These are phyloP conservation scores for Kokia cookei DNA, from an alignment of 441 rosid species.

Conservation along the genomic window DNA sequence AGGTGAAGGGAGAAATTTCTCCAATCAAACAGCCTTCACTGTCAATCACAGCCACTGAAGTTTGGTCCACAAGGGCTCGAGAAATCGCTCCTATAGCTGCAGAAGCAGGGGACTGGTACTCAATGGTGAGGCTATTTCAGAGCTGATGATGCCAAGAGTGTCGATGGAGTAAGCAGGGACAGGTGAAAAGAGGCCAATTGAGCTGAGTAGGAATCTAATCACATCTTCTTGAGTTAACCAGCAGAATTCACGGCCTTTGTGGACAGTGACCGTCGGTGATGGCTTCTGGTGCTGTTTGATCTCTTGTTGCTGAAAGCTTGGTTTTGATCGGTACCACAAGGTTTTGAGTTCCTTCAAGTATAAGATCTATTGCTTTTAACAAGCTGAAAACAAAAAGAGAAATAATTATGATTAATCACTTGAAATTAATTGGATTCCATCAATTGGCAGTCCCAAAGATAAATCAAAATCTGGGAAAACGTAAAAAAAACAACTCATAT, in stretches of 20 bases:
- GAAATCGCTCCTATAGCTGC: conserved; percentile 47
- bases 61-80: conserved; percentile 39
- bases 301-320: conserved; percentile 33
- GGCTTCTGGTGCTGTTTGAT: conserved; percentile 48
- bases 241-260: conserved; percentile 62
- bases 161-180: conserved; percentile 59
- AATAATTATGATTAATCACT: neutral
- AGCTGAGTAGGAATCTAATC: conserved; percentile 70
- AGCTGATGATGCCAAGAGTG: conserved; percentile 46
- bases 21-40: conserved; percentile 51
- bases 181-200: conserved; percentile 72
- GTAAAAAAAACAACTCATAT: neutral
- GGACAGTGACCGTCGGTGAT: conserved; percentile 22
- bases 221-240: conserved; percentile 95
- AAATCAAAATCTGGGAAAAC: neutral
- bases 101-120: conserved; percentile 67
- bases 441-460: neutral
- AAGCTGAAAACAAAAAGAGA: conserved; percentile 38
- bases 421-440: neutral
- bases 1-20: conserved; percentile 72
- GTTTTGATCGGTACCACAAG: conserved; percentile 72
- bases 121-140: conserved; percentile 43
- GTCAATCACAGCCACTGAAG: conserved; percentile 78
- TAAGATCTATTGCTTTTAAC: conserved; percentile 71
- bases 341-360: conserved; percentile 77